These are phyloP conservation scores for Rubia occidens DNA, from an alignment of 305 asterid species.

Conservation along the genomic window DNA sequence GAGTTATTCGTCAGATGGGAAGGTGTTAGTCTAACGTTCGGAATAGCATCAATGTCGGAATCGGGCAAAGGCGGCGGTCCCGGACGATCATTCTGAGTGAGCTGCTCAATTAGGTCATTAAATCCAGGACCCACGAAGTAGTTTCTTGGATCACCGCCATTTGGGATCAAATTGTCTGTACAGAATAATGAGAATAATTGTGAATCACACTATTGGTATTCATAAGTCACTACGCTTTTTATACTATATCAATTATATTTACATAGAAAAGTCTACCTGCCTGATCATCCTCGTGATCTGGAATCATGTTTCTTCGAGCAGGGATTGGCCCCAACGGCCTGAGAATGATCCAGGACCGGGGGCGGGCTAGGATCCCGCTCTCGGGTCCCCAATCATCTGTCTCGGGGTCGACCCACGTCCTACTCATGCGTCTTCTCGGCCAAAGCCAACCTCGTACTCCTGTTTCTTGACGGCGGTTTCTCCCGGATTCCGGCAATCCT, in stretches of 20 bases:
- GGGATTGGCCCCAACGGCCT: slow-evolving; percentile 31
- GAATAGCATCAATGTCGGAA: slow-evolving; percentile 41
- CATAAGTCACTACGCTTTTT: too few species aligned
- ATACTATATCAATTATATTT: too few species aligned
- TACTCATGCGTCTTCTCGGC: slow-evolving; percentile 36
- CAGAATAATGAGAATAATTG: too few species aligned
- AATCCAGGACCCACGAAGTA: slow-evolving; percentile 50
- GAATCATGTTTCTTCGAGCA: slow-evolving; percentile 7
- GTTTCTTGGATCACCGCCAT: slow-evolving; percentile 45
- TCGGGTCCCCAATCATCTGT: slow-evolving; percentile 50
- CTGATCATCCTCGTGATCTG: slow-evolving; percentile 21
- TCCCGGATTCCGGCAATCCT: slow-evolving; percentile 11
- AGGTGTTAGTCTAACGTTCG: slow-evolving; percentile 38
- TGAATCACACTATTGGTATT: too few species aligned
- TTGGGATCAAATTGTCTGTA: slow-evolving; percentile 23
- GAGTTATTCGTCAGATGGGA: slow-evolving; percentile 48
- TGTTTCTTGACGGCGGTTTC: slow-evolving; percentile 17
- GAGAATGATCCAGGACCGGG: slow-evolving; percentile 49
- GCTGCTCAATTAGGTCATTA: slow-evolving; percentile 52
- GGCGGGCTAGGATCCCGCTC: slow-evolving; percentile 71
- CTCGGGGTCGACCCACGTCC: background rate
- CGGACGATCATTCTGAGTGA: slow-evolving; percentile 74
- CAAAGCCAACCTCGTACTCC: slow-evolving; percentile 21
- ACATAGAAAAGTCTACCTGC: slow-evolving; percentile 10
- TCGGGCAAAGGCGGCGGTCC: slow-evolving; percentile 77